Conservation (phyloP, 352 stramenopile species). For the Phytopythium oedochilum region DNA sequence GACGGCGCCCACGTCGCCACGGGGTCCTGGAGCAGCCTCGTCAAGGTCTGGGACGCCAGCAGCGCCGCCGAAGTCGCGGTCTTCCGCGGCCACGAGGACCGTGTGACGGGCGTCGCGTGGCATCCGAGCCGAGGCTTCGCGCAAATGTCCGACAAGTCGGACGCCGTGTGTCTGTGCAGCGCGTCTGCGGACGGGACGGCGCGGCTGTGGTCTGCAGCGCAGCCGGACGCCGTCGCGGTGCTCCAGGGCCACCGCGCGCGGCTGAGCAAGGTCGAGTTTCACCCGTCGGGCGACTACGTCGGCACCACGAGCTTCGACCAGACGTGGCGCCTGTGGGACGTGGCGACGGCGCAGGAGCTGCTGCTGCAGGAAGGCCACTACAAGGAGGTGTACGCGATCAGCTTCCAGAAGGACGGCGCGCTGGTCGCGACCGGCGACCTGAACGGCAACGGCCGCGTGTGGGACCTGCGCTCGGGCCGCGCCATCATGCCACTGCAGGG, state of each 20-base stretch:
- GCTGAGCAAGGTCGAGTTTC: slow-evolving; percentile 90
- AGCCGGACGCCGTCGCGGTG: slow-evolving; percentile 48
- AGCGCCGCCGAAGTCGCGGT: slow-evolving; percentile 62
- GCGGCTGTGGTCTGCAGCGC: slow-evolving; percentile 59
- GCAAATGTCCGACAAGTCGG: slow-evolving; percentile 52
- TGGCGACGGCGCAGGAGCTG: slow-evolving; percentile 89
- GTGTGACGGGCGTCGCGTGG: slow-evolving; percentile 85
- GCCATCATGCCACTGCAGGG: slow-evolving; percentile 85
- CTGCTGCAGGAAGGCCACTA: slow-evolving; percentile 96
- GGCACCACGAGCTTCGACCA: slow-evolving; percentile 96
- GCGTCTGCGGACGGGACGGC: slow-evolving; percentile 76
- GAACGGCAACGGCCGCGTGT: slow-evolving; percentile 91
- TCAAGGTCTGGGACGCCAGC: slow-evolving; percentile 93
- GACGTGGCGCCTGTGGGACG: slow-evolving; percentile 98
- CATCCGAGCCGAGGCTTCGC: slow-evolving; percentile 52
- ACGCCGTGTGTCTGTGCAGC: slow-evolving; percentile 67
- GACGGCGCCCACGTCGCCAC: slow-evolving; percentile 77
- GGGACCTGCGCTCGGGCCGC: slow-evolving; percentile 96
- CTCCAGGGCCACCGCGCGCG: slow-evolving; percentile 70
- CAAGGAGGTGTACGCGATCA: slow-evolving; percentile 93
- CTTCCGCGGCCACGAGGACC: slow-evolving; percentile 85
- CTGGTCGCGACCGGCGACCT: slow-evolving; percentile 94
- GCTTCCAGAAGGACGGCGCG: slow-evolving; percentile 94
- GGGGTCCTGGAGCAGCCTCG: slow-evolving; percentile 91
- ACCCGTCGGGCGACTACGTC: slow-evolving; percentile 91